Evolutionary conservation across 2,329 filamentous ascomycete genomes (phyloP).

Genomic region (Xylariales sp.): DNA sequence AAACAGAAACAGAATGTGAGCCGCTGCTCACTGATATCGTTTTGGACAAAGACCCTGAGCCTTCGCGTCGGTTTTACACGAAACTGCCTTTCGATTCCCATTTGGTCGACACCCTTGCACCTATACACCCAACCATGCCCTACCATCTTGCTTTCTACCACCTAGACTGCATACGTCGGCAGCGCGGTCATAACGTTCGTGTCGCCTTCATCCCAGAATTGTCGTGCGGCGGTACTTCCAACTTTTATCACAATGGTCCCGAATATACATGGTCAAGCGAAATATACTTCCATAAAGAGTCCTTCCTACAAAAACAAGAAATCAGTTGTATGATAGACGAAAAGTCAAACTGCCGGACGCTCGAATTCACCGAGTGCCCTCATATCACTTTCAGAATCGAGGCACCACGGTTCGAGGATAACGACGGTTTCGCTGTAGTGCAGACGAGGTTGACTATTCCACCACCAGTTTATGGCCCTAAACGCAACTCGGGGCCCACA

Average conservation of each 20-base stretch:
- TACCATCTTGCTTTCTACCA: constrained; percentile 10
- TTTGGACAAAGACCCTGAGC: background rate
- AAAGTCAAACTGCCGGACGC: background rate
- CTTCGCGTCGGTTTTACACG: background rate
- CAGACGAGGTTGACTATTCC: background rate
- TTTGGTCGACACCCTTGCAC: constrained; percentile 1
- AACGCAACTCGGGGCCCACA: background rate
- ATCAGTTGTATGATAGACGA: background rate
- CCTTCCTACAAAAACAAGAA: constrained; percentile 1
- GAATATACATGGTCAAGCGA: constrained; percentile 2
- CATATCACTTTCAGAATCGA: background rate
- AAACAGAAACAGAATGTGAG: no score
- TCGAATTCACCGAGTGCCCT: background rate
- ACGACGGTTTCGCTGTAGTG: background rate
- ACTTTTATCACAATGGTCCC: background rate
- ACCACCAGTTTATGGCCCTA: background rate
- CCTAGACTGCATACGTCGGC: constrained; percentile 7
- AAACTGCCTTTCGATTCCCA: background rate
- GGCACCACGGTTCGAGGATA: background rate
- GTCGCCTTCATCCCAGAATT: constrained; percentile 3
- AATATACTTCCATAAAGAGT: background rate
- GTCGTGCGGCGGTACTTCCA: background rate
- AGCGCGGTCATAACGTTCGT: background rate
- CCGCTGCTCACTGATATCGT: background rate
- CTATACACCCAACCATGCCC: constrained; percentile 7